Evolutionary conservation across 805 yeast genomes (phyloP).

Genomic region (Ogataea methylovora): DNA sequence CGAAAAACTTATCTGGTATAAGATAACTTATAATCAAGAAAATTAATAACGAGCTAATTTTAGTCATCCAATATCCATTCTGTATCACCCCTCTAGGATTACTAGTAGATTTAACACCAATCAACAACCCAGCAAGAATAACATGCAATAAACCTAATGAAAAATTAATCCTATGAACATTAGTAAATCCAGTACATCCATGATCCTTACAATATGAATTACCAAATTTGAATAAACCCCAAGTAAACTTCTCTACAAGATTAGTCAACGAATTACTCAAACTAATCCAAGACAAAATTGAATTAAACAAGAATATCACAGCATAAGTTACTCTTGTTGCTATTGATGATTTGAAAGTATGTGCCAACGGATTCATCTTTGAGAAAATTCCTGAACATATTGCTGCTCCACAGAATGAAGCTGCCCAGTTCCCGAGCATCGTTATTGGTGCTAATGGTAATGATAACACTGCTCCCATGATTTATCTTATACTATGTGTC

Average conservation of each 20-base stretch:
- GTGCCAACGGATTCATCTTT: slow-evolving; percentile 29
- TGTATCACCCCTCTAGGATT: slow-evolving; percentile 79
- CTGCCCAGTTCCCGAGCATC: slow-evolving; percentile 50
- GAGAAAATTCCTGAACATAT: slow-evolving; percentile 55
- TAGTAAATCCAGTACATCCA: slow-evolving; percentile 82
- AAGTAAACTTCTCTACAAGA: slow-evolving; percentile 63
- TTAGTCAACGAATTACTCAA: slow-evolving; percentile 72
- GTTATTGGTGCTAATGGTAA: slow-evolving; percentile 56
- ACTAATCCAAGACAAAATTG: slow-evolving; percentile 87
- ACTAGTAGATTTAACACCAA: slow-evolving; percentile 69
- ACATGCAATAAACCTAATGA: slow-evolving; percentile 80
- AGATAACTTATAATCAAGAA: slow-evolving; percentile 59
- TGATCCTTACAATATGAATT: slow-evolving; percentile 63
- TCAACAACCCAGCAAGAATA: slow-evolving; percentile 53
- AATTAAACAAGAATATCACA: slow-evolving; percentile 62
- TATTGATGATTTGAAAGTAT: slow-evolving; percentile 54
- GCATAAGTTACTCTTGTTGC: slow-evolving; percentile 89
- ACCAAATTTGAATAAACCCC: slow-evolving; percentile 58
- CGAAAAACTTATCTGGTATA: slow-evolving; percentile 81
- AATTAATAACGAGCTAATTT: slow-evolving; percentile 51
- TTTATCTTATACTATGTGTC: neutral
- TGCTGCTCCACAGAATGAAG: slow-evolving; percentile 80
- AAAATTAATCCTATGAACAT: slow-evolving; percentile 88
- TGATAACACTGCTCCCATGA: slow-evolving; percentile 66
- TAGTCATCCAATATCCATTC: slow-evolving; percentile 87